phyloP scores from a whole-genome alignment of 2,329 filamentous ascomycete genomes.

The Sporothrix variecibatus region DNA sequence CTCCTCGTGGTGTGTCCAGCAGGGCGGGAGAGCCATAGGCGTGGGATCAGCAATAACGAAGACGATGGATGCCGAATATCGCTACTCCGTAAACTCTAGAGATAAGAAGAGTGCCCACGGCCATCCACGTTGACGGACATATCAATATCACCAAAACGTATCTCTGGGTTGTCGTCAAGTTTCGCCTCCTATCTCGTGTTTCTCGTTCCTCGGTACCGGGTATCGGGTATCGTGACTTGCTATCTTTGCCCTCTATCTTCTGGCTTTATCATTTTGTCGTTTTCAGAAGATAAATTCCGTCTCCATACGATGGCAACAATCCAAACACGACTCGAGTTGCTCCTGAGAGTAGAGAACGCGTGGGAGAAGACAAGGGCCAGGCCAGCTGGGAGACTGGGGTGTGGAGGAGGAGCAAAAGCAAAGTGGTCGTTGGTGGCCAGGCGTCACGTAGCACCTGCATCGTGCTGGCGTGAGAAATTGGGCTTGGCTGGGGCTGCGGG shows the following conservation, averaged over 20 bases:
- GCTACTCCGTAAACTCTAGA: too few relatives aligned
- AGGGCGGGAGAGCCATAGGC: neutral
- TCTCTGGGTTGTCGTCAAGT: neutral
- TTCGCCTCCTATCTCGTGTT: conserved; percentile 9
- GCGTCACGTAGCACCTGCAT: conserved; percentile 26
- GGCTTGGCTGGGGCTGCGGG: neutral
- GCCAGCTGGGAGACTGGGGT: neutral
- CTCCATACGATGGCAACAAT: conserved; percentile 21
- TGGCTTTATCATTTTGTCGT: neutral
- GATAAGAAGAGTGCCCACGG: neutral
- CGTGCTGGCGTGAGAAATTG: conserved; percentile 18
- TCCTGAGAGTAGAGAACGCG: neutral
- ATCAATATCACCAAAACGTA: neutral
- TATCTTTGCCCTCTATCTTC: neutral
- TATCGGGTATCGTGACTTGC: neutral
- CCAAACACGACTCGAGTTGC: conserved; percentile 5
- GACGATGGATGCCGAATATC: neutral
- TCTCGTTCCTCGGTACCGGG: neutral
- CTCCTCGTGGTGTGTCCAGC: neutral
- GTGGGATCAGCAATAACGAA: neutral
- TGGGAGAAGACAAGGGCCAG: neutral
- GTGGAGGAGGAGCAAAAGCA: neutral
- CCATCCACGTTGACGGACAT: neutral
- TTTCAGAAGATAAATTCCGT: neutral
- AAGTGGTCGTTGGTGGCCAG: neutral